Base-by-base conservation (phyloP, 176 grass and related monocot genomes). In the Lolium multiflorum region DNA sequence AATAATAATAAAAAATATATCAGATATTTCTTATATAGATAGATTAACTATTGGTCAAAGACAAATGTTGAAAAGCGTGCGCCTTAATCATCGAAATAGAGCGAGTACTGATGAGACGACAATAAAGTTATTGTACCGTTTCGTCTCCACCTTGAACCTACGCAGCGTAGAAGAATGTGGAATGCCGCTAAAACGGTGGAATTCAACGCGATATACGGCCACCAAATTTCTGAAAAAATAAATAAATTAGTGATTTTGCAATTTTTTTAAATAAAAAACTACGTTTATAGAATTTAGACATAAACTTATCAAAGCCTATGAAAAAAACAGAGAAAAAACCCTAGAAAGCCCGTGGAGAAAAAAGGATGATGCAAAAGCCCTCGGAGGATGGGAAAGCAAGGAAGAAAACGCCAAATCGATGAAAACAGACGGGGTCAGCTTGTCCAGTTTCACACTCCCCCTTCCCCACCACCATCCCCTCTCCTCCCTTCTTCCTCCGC, bases 391-490 rank as follows among this genome's bases (percentile, higher is more conserved):
- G 6, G 20, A 5, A 11, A 11, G 5, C 37, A 7, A 4, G 2
- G 3, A 0, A 24, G 11, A 56, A 81, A 56, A 71, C 61, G 71
- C n/a, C 50, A 77, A 76, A 70, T 18, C 74, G 56, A 79, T 49
- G 35, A 6, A 58, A 20, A 6, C 1, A 47, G 22, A n/a, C n/a
- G n/a, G n/a, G n/a, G 39, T 15, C 14, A 26, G 48, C 49, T 81
- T 49, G 51, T 59, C 47, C 60, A 47, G 46, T 75, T 16, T 17
- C 39, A 63, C 74, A 8, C 74, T 17, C 39, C 35, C 68, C 8
- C 31, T 39, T 39, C 38, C 3, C 46, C 71, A 13, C n/a, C 46
- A 28, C 49, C 41, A 17, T 48, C 26, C 62, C 25, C 38, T 59
- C 60, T 5, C 48, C 4, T 51, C n/a, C n/a, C 46, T 6, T 52